A percentile compares a stretch with the other conserved stretches of the same genome.
Conservation (phyloP, 2,329 filamentous ascomycete genomes). For the Aureobasidium sp. region DNA sequence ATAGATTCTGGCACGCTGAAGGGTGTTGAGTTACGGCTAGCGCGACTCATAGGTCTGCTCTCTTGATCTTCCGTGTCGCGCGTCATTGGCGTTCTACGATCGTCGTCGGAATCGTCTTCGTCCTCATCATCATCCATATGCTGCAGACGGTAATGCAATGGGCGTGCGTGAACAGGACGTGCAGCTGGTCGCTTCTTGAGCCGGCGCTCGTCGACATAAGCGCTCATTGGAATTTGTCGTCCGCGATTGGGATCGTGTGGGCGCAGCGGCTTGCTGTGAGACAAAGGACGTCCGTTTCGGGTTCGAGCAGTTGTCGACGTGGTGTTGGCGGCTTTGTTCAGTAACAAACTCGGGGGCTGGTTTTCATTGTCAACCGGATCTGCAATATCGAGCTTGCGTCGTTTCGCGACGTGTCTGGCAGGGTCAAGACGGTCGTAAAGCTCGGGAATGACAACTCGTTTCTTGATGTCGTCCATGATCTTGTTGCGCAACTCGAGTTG, state of each 20-base stretch:
- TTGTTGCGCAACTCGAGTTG: slow-evolving; percentile 77
- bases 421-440: slow-evolving; percentile 79
- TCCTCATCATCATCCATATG: slow-evolving; percentile 57
- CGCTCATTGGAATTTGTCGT: slow-evolving; percentile 33
- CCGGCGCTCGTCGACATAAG: slow-evolving; percentile 49
- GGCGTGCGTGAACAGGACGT: slow-evolving; percentile 54
- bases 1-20: slow-evolving; percentile 41
- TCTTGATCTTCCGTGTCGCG: slow-evolving; percentile 80
- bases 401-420: slow-evolving; percentile 66
- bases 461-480: slow-evolving; percentile 79
- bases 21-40: slow-evolving; percentile 44
- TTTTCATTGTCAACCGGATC: slow-evolving; percentile 52
- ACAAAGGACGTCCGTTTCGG: slow-evolving; percentile 30
- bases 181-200: slow-evolving; percentile 42
- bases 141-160: slow-evolving; percentile 71
- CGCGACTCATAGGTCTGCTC: slow-evolving; percentile 68
- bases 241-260: slow-evolving; percentile 35
- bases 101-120: slow-evolving; percentile 71
- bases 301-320: slow-evolving; percentile 56
- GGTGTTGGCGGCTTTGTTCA: slow-evolving; percentile 48
- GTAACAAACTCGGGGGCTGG: slow-evolving; percentile 38
- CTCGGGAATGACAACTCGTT: slow-evolving; percentile 71
- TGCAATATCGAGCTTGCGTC: slow-evolving; percentile 68
- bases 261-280: slow-evolving; percentile 32
- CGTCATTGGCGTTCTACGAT: slow-evolving; percentile 56